Conservation (phyloP, 495 filamentous ascomycete species). For the Tuber melanosporum region DNA sequence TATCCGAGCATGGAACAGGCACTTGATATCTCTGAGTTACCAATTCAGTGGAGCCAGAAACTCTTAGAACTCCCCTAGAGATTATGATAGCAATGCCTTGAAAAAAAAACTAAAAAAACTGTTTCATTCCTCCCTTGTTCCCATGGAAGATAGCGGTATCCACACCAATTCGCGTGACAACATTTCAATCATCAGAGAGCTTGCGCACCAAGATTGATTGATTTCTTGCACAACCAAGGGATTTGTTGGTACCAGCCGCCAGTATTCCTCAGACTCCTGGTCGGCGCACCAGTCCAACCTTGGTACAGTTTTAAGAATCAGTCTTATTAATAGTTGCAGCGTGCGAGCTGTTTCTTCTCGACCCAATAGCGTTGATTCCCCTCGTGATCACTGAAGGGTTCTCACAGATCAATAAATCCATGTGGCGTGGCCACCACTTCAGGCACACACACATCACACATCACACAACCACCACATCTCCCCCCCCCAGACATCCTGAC, state of each 20-base stretch:
- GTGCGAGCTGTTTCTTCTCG: neutral
- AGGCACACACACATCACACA: neutral
- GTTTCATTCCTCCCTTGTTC: neutral
- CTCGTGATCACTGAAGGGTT: neutral
- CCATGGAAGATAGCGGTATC: neutral
- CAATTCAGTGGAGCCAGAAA: too few species aligned
- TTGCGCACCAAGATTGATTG: neutral
- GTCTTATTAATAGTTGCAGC: neutral
- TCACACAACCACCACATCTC: neutral
- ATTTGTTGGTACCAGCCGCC: too few species aligned
- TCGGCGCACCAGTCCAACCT: neutral
- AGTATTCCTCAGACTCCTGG: neutral
- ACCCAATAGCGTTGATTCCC: neutral
- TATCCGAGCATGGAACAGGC: neutral
- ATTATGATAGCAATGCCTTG: neutral
- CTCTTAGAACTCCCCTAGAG: neutral
- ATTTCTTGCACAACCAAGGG: too few species aligned
- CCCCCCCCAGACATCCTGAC: neutral
- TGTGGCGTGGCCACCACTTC: slow-evolving; percentile 1
- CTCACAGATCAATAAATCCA: neutral
- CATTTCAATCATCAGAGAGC: neutral
- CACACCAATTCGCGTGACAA: neutral
- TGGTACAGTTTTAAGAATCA: neutral
- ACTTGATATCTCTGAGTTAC: neutral
- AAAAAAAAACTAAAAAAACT: neutral